Evolutionary conservation across 164 flowering plant species (phyloP), one percentile per base, ranked within the genome.

Genomic region (Paratinospora sagittata): DNA sequence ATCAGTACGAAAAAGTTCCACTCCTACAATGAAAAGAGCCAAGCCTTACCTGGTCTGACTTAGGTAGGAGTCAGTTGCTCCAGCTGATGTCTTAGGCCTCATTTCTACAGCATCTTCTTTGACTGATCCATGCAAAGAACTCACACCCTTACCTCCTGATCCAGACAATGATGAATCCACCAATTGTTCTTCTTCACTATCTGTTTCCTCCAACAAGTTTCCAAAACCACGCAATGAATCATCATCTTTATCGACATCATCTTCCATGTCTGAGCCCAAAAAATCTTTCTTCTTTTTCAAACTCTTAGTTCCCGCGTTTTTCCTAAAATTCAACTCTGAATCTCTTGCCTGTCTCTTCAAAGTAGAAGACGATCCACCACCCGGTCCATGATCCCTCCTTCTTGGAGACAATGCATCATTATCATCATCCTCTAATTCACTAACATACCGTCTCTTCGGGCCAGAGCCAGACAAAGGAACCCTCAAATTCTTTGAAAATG

Each of bases 1-100:
- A 30, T 30, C 55, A 47, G 17, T 3, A 19, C 24, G 6, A 24
- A 24, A 64, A 33, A 30, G 24, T 68, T 9, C 71, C 19, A 8
- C 61, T 55, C 1, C 21, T 55, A 5, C 2, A 55, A 61, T 24
- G 4, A 13, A 58, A 70, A 62, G 21, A 26, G 58, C 58, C 3
- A n/a, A n/a, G 24, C 6, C 26, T 70, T 70, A 88, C 97, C 97
- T 88, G 24, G 85, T 86, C 73, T 89, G 85, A 77, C 91, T 89
- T 37, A 92, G 82, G 80, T 88, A 86, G 65, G 97, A 87, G 16
- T 78, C 93, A 70, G 79, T 73, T 26, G 69, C 62, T 27, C 74
- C 85, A 5, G 76, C 60, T 17, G 87, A 84, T 67, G 58, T 76
- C 43, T 63, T 73, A 24, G 82, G 69, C 7, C 27, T 27, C 41